phyloP scores from a whole-genome alignment of 768 basidiomycete genomes.

The Amyloporia xantha region DNA sequence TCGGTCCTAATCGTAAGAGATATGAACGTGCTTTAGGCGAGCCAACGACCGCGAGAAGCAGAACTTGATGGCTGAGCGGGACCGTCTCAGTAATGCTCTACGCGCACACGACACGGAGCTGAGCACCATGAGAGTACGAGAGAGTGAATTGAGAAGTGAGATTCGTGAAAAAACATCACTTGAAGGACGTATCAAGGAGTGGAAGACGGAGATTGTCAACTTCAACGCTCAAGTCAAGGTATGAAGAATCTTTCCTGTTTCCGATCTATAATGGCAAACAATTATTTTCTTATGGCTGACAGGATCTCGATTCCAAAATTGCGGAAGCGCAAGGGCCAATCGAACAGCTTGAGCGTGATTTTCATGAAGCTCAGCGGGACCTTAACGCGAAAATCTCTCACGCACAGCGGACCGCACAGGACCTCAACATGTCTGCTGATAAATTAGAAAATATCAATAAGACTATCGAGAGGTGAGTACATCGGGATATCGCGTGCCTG shows the following conservation, averaged over 20 bases:
- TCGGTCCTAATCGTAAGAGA: background rate
- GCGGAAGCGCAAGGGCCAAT: constrained; percentile 59
- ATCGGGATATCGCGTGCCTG: background rate
- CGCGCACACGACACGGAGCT: constrained; percentile 54
- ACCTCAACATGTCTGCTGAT: constrained; percentile 60
- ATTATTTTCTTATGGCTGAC: background rate
- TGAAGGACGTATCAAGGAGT: constrained; percentile 49
- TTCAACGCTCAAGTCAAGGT: constrained; percentile 48
- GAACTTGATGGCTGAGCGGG: constrained; percentile 49
- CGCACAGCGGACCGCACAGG: constrained; percentile 52
- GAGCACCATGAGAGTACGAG: constrained; percentile 55
- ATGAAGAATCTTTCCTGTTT: constrained; percentile 1
- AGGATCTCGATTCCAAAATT: constrained; percentile 64
- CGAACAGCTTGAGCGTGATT: constrained; percentile 50
- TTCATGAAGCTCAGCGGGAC: constrained; percentile 43
- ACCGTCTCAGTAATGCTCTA: constrained; percentile 47
- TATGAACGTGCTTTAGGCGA: constrained; percentile 38
- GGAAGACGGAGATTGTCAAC: constrained; percentile 49
- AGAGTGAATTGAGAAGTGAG: constrained; percentile 49
- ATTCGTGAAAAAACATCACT: constrained; percentile 51
- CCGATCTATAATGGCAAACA: background rate
- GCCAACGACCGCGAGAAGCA: constrained; percentile 58
- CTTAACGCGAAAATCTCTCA: constrained; percentile 40
- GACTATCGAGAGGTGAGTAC: constrained; percentile 53
- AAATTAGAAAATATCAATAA: constrained; percentile 55